Evolutionary conservation across 2,329 filamentous ascomycete species (phyloP).

Genomic region (Lasiodiplodia hormozganensis): DNA sequence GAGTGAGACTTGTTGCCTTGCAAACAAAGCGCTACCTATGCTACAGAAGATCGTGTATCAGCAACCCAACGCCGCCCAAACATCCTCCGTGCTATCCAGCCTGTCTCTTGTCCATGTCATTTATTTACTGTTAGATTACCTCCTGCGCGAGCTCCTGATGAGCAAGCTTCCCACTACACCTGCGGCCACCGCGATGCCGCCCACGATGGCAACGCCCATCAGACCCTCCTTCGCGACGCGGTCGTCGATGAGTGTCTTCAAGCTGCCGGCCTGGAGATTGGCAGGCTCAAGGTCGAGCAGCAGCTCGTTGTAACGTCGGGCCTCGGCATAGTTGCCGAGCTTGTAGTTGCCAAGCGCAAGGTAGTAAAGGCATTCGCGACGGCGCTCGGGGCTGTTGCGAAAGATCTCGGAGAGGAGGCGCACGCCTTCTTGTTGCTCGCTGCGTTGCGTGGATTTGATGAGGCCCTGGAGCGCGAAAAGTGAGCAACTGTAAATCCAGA

Average conservation of each 20-base stretch:
- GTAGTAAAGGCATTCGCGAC: conserved; percentile 98
- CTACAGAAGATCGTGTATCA: conserved; percentile 14
- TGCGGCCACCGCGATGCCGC: conserved; percentile 88
- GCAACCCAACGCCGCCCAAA: conserved; percentile 25
- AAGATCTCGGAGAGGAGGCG: conserved; percentile 96
- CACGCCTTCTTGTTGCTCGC: conserved; percentile 93
- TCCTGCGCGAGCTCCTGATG: conserved; percentile 75
- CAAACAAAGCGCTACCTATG: conserved; percentile 13
- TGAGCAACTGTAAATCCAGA: neutral
- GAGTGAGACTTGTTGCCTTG: conserved; percentile 8
- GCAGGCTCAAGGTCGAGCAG: conserved; percentile 88
- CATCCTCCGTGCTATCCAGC: conserved; percentile 10
- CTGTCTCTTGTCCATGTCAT: neutral
- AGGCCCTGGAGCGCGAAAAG: conserved; percentile 68
- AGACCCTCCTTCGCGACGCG: conserved; percentile 94
- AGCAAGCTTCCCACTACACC: conserved; percentile 91
- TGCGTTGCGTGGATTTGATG: conserved; percentile 85
- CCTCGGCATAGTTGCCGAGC: conserved; percentile 95
- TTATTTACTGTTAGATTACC: conserved; percentile 39
- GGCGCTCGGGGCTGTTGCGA: conserved; percentile 87
- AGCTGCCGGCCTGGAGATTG: conserved; percentile 87
- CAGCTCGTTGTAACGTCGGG: conserved; percentile 91
- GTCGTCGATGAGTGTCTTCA: conserved; percentile 90
- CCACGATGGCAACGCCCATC: conserved; percentile 92
- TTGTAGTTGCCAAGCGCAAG: conserved; percentile 97